Evolutionary conservation across 306 rosid species (phyloP).

Genomic region (Bauhinia variegata): DNA sequence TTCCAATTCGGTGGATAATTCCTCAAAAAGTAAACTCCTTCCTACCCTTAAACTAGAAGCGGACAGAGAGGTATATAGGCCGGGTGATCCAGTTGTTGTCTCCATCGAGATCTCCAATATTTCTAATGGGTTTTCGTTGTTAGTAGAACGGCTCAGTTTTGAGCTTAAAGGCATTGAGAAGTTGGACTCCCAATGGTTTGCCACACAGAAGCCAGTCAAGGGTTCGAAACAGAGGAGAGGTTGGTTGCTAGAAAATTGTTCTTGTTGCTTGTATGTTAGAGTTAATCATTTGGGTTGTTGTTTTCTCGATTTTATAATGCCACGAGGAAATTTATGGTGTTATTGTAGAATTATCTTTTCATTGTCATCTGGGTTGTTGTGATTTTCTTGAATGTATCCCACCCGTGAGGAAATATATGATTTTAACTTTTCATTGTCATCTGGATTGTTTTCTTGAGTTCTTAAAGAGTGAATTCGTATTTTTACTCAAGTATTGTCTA

Average conservation of each 20-base stretch:
- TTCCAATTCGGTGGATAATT: conserved; percentile 33
- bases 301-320: conserved; percentile 19
- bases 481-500: not conserved
- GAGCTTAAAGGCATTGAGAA: conserved; percentile 86
- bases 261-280: not conserved
- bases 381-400: conserved; percentile 31
- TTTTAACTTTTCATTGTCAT: not conserved
- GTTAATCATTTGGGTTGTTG: conserved; percentile 16
- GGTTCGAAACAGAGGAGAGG: conserved; percentile 92
- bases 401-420: not conserved
- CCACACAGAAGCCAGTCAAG: conserved; percentile 72
- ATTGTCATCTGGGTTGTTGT: not conserved
- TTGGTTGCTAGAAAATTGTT: conserved; percentile 20
- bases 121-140: conserved; percentile 51
- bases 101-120: conserved; percentile 75
- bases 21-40: conserved; percentile 37
- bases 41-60: conserved; percentile 70
- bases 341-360: not conserved
- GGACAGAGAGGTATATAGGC: conserved; percentile 81
- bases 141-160: conserved; percentile 79
- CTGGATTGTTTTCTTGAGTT: conserved; percentile 20
- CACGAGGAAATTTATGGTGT: conserved; percentile 5
- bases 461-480: conserved; percentile 14
- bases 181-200: conserved; percentile 90
- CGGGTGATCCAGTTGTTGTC: conserved; percentile 82